A percentile compares a stretch with the other conserved stretches of the same genome.
These are phyloP conservation scores for Aquilaria sinensis DNA, from an alignment of 345 rosid genomes.

Conservation along the genomic window DNA sequence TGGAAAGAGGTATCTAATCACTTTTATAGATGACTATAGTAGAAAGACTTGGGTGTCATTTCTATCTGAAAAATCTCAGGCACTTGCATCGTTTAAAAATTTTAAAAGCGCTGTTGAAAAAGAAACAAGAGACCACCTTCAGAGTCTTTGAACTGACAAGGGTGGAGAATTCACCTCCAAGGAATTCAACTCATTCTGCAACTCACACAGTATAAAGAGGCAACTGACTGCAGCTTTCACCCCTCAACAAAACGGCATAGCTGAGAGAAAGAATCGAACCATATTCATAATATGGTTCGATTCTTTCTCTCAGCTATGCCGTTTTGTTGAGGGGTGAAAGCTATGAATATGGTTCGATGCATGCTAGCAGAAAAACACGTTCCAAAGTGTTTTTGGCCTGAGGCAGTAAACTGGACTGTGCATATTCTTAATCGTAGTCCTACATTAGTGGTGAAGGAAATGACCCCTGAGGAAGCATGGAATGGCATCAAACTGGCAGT, in stretches of 20 bases:
- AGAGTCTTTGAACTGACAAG: conserved; percentile 4
- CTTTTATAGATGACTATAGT: neutral
- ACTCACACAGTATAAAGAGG: neutral
- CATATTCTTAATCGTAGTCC: conserved; percentile 4
- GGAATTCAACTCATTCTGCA: neutral
- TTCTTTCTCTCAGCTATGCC: too few relatives aligned
- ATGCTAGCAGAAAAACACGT: neutral
- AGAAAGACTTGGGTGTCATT: neutral
- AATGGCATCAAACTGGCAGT: neutral
- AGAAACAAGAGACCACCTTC: neutral
- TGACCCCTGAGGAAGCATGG: conserved; percentile 6
- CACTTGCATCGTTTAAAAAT: neutral
- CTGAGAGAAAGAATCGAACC: conserved; percentile 8
- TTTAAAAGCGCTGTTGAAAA: conserved; percentile 5
- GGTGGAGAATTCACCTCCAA: conserved; percentile 2
- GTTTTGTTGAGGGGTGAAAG: too few relatives aligned
- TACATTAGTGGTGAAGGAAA: neutral
- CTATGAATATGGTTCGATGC: neutral
- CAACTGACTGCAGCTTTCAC: neutral
- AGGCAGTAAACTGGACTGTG: conserved; percentile 2
- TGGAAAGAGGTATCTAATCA: neutral
- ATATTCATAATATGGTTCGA: too few relatives aligned
- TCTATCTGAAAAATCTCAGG: neutral
- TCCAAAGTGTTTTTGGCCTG: conserved; percentile 7
- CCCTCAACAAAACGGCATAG: neutral